These are phyloP conservation scores for Potentilla sterilis DNA, from an alignment of 306 rosid species.

Conservation along the genomic window DNA sequence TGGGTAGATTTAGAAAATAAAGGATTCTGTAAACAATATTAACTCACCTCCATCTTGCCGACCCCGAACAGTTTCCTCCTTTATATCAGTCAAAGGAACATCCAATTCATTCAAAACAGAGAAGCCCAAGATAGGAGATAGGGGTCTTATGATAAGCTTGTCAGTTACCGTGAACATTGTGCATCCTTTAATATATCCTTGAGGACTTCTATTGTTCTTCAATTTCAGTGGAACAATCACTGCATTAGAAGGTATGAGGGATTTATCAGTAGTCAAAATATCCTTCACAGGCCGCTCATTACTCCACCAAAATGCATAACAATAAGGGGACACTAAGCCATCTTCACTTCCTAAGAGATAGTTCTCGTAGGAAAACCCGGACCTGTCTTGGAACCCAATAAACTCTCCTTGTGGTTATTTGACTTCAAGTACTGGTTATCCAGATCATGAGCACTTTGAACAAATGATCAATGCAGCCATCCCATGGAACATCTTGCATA, in stretches of 20 bases:
- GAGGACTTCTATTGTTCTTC: neutral
- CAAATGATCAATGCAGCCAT: slow-evolving; percentile 18
- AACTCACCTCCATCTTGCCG: slow-evolving; percentile 12
- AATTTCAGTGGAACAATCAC: neutral
- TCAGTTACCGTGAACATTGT: neutral
- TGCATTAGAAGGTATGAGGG: neutral
- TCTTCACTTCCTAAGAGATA: neutral
- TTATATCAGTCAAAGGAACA: slow-evolving; percentile 2
- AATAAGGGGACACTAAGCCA: neutral
- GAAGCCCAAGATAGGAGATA: neutral
- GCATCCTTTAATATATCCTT: neutral
- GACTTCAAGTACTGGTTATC: slow-evolving; percentile 1
- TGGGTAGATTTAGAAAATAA: neutral
- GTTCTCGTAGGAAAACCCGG: neutral
- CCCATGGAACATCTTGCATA: neutral
- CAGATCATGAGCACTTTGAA: slow-evolving; percentile 14
- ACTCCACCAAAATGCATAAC: neutral
- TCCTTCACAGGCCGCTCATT: neutral
- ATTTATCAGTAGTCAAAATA: neutral
- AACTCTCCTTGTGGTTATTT: neutral
- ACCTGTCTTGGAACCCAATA: slow-evolving; percentile 13
- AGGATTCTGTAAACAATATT: neutral
- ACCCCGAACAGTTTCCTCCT: slow-evolving; percentile 2
- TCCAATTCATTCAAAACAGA: neutral
- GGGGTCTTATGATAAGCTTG: neutral